These are phyloP conservation scores for Cinchona pubescens DNA, from an alignment of 257 asterid species.

Conservation along the genomic window DNA sequence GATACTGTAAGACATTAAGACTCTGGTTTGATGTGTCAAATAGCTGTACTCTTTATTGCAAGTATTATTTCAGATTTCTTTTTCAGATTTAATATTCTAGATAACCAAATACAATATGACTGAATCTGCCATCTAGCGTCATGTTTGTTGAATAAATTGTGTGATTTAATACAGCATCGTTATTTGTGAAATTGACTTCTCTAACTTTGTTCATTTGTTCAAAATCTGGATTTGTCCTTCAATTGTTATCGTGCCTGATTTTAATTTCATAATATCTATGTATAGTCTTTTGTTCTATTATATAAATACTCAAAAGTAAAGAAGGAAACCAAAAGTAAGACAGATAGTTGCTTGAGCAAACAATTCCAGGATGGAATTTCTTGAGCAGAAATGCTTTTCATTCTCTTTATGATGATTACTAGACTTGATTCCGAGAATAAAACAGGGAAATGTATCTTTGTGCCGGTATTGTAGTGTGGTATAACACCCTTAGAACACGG, in stretches of 20 bases:
- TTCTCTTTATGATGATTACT: neutral
- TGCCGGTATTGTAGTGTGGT: constrained; percentile 8
- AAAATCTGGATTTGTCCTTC: neutral
- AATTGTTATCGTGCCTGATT: too few species aligned
- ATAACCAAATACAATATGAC: neutral
- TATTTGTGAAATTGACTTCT: neutral
- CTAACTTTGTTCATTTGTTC: neutral
- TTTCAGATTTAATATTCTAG: too few species aligned
- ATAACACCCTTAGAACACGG: constrained; percentile 14
- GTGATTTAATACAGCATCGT: neutral
- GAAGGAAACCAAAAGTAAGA: too few species aligned
- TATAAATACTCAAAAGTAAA: neutral
- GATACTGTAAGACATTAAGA: too few species aligned
- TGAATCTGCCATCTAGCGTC: neutral
- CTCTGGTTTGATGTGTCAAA: too few species aligned
- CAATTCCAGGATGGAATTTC: neutral
- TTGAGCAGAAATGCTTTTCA: neutral
- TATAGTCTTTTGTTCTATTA: too few species aligned
- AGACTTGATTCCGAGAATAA: neutral
- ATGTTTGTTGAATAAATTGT: neutral
- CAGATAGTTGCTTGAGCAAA: too few species aligned
- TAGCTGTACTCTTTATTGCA: too few species aligned
- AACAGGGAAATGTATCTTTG: neutral
- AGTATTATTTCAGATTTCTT: too few species aligned
- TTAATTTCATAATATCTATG: too few species aligned